Conservation (phyloP, 2,329 filamentous ascomycete genomes). For the Balansia obtecta region DNA sequence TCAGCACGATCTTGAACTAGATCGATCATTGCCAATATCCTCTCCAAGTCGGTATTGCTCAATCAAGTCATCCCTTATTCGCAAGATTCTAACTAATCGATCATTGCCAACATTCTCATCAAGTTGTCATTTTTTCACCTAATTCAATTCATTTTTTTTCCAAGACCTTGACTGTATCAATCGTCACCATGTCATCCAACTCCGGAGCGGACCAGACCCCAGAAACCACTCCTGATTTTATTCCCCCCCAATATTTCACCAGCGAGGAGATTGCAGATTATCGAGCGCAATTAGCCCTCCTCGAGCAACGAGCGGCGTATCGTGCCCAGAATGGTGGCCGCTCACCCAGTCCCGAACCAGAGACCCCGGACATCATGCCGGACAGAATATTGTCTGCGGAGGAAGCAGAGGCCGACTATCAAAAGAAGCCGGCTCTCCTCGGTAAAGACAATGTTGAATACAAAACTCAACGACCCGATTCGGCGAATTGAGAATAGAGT, state of each 20-base stretch:
- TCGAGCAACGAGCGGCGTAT: neutral
- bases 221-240: neutral
- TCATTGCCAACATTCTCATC: no score
- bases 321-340: neutral
- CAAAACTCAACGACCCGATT: neutral
- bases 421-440: conserved; percentile 4
- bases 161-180: no score
- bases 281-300: neutral
- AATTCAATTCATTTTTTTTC: no score
- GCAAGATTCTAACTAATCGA: no score
- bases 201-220: neutral
- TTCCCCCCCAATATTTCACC: neutral
- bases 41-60: no score
- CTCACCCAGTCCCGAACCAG: neutral
- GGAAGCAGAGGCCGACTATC: conserved; percentile 4
- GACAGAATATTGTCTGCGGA: neutral
- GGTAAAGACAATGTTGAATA: neutral
- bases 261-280: neutral
- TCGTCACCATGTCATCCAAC: neutral
- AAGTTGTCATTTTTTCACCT: no score
- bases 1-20: no score
- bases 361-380: conserved; percentile 2
- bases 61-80: no score
- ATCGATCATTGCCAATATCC: no score
- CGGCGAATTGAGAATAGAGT: no score